Base-by-base conservation (phyloP, 805 yeast genomes). In the Lipomyces sp. region DNA sequence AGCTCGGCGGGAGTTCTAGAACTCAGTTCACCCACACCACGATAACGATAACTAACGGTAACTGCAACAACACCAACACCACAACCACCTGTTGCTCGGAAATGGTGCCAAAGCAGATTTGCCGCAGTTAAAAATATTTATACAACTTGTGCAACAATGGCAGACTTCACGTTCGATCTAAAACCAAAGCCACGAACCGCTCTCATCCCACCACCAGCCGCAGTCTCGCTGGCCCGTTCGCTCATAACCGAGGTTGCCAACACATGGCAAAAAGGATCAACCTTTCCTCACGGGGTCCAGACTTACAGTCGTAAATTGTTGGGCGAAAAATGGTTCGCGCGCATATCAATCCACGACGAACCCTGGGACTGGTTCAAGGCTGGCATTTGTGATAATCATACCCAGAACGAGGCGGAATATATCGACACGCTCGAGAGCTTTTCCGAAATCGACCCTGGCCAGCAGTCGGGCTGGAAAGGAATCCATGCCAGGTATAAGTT, bases 341-440 rank as follows among this genome's bases (percentile, higher is more conserved):
- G 82, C 5, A 73, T 70, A 8, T 76, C 80, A 13, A 60, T 65
- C 15, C 81, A 79, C 65, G 61, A 63, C 13, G 76, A 74, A 59
- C 64, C 75, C 2, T 79, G 73, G 66, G 75, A 73, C 29, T 60
- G 66, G 60, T 73, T 79, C 69, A 64, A 63, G 50, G 61, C 59
- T 50, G 75, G 77, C 5, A 56, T 80, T 6, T 69, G 74, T n/a
- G 70, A 75, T 4, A 69, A 79, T 66, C 82, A 80, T 65, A 79
- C 81, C 8, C 75, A 73, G 57, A 72, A 80, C 59, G 82, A 80
- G 68, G 73, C 75, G 37, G 70, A 79, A 62, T 80, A 80, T 64
- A 80, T 79, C 51, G 73, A 73, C 7, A 69, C 77, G 65, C 66
- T 80, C 6, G 69, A 74, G 24, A 67, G 74, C 13, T 76, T 63